Percentiles rank a stretch among this genome's conserved stretches.
phyloP scores from a whole-genome alignment of 2,329 filamentous ascomycete species.

The Taxawa tesnikishii region DNA sequence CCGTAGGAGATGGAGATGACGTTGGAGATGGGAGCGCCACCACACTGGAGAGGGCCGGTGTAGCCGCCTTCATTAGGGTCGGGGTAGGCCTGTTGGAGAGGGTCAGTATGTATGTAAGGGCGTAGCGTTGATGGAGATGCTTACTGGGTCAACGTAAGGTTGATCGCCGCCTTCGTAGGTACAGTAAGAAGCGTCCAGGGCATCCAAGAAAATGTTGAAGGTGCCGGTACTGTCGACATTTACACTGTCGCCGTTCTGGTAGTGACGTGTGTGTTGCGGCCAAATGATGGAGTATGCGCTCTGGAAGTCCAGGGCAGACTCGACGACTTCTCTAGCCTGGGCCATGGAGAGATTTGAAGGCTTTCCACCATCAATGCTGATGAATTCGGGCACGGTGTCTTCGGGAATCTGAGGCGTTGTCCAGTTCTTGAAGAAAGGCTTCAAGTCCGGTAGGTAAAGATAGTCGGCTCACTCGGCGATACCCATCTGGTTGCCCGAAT shows the following conservation, averaged over 20 bases:
- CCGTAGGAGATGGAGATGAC: slow-evolving; percentile 50
- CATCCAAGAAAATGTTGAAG: slow-evolving; percentile 37
- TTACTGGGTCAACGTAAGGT: slow-evolving; percentile 22
- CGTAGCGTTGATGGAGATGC: slow-evolving; percentile 36
- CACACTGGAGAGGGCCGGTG: slow-evolving; percentile 27
- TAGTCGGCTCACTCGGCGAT: slow-evolving; percentile 33
- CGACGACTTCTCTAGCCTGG: slow-evolving; percentile 22
- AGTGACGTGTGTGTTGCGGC: slow-evolving; percentile 37
- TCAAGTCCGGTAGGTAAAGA: slow-evolving; percentile 32
- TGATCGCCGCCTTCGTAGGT: slow-evolving; percentile 27
- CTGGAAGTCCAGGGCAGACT: slow-evolving; percentile 39
- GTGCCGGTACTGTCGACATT: slow-evolving; percentile 28
- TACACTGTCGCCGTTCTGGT: slow-evolving; percentile 31
- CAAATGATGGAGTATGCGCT: slow-evolving; percentile 38
- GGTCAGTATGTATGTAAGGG: too few relatives aligned
- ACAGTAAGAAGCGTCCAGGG: slow-evolving; percentile 43
- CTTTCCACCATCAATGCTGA: slow-evolving; percentile 12
- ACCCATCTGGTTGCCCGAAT: slow-evolving; percentile 21
- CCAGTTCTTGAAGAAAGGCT: slow-evolving; percentile 27
- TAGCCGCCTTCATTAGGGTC: slow-evolving; percentile 24
- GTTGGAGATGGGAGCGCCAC: slow-evolving; percentile 39
- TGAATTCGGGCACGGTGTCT: slow-evolving; percentile 17
- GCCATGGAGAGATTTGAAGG: slow-evolving; percentile 9
- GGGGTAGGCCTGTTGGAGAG: too few relatives aligned
- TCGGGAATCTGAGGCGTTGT: slow-evolving; percentile 11